Evolutionary conservation across 140 eudicot genomes (phyloP), one percentile per base, ranked within the genome.

Genomic region (Anethum foeniculum): DNA sequence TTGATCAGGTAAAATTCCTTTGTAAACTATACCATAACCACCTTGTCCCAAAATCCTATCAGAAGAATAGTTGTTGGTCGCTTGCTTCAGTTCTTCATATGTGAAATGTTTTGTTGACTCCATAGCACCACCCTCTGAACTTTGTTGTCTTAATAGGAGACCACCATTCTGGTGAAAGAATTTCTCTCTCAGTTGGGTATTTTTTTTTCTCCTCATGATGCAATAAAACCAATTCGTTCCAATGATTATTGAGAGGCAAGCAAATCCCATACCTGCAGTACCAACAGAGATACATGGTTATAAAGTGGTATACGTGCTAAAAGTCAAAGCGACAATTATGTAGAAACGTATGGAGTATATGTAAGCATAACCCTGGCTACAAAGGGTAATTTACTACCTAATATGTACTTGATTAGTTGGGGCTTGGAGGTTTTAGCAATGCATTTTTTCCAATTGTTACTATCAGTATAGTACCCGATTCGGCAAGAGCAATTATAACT

Each of bases 401-500:
- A 15, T 15, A 49, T 49, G 6, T 38, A 84, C 84, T 46, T 84
- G 77, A 64, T 84, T 54, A 0, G 23, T 49, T 49, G 23, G 56
- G 56, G 3, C 56, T 49, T 49, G 21, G 21, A 49, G 23, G 21
- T 54, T 54, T 54, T 54, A 54, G 84, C 73, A 3, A 15, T 74
- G 81, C 91, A 88, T 52, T 78, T 87, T 39, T 49, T 27, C 1
- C 0, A 38, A 11, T 87, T 44, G 3, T 12, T 47, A 49, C 85
- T 87, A 75, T 83, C 87, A 3, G 84, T 87, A 30, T 43, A 34
- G 74, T 85, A 83, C 77, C 86, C 25, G 78, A 76, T 12, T 78
- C 84, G 47, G 80, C 90, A 87, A 13, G 83, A 75, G 83, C 90
- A 87, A 6, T 25, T 16, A 64, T 68, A 87, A 48, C 88, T 75